A percentile compares a stretch with the other conserved stretches of the same genome.
phyloP scores from a whole-genome alignment of 306 rosid genomes.

The Prunus fruticosa region DNA sequence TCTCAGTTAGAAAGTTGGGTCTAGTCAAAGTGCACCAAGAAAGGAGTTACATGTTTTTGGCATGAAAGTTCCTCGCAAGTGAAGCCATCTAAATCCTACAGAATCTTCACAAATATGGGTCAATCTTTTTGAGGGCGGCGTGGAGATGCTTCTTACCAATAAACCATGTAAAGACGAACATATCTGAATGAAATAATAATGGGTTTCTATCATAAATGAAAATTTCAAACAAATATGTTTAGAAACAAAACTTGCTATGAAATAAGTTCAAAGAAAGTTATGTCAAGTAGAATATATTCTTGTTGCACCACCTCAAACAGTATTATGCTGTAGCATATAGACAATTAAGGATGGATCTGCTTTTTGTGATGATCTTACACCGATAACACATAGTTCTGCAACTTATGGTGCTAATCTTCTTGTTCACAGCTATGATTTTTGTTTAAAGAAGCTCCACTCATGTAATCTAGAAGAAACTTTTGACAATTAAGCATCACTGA shows the following conservation, averaged over 20 bases:
- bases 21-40: neutral
- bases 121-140: neutral
- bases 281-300: no score
- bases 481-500: constrained; percentile 2
- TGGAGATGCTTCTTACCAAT: constrained; percentile 1
- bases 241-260: no score
- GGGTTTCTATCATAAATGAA: no score
- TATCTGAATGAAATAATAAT: neutral
- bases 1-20: neutral
- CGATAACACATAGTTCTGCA: neutral
- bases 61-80: constrained; percentile 1
- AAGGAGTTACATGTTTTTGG: neutral
- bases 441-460: neutral
- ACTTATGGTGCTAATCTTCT: neutral
- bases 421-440: neutral
- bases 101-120: neutral
- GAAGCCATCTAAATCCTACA: neutral
- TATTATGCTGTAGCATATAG: no score
- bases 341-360: no score
- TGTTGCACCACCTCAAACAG: neutral
- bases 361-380: no score
- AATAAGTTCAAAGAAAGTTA: no score
- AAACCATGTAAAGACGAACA: neutral
- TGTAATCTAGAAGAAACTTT: neutral
- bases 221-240: no score